Evolutionary conservation across 129 eudicot genomes (phyloP), one percentile per base, ranked within the genome.

Genomic region (Flaveria bidentis): DNA sequence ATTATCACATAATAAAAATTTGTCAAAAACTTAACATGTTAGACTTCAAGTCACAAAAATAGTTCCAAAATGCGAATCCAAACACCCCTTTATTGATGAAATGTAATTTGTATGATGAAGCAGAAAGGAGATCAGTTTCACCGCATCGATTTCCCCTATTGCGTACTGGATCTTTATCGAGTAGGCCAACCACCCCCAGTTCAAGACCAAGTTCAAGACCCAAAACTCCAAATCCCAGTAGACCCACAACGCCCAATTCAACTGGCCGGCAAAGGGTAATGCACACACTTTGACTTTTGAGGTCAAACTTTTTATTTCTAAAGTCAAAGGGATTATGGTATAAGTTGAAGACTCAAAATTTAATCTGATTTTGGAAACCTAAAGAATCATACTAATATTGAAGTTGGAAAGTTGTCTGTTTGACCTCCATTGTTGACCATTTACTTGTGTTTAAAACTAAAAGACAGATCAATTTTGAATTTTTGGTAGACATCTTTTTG

Each of bases 61-160:
- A 18, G 30, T 62, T 62, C 44, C 3, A 11, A 28, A 62, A 14
- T 26, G 18, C 9, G 28, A 62, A 26, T 62, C 44, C 44, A 61
- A 26, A 57, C 64, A 18, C 15, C 41, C 16, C 17, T 11, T 71
- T 74, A 17, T 4, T 9, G 15, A 13, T 68, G 11, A 15, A 13
- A 71, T 33, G 30, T 72, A 56, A 28, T 73, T 57, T 66, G 76
- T 53, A 73, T 75, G 72, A 70, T 81, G 75, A 60, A 67, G 71
- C 90, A 93, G 98, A 88, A 22, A 93, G 77, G 58, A 84, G 96
- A 88, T 66, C 98, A 45, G 87, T 72, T 77, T 93, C 98, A 53
- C 98, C 96, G 44, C 91, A 82, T 8, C 80, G 89, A 66, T 90
- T 90, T 67, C 86, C 98, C 68, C 96, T 93, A 77, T 42, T 85